Evolutionary conservation across 305 asterid species (phyloP).

Genomic region (Fraxinus sp.): DNA sequence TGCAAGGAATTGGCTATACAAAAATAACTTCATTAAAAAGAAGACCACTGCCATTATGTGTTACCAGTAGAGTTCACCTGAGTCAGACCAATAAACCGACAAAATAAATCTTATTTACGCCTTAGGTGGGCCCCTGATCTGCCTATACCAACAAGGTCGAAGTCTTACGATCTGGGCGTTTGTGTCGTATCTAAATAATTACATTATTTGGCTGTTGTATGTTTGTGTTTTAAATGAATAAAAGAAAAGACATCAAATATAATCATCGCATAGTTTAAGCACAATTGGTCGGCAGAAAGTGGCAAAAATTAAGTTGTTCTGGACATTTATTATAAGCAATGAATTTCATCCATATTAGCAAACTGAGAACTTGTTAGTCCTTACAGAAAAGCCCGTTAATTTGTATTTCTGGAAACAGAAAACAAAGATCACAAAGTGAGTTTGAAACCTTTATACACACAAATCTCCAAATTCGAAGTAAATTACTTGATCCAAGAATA

Average conservation of each 20-base stretch:
- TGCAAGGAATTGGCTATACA: not conserved
- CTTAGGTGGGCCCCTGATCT: no score
- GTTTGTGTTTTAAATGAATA: not conserved
- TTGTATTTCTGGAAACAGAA: not conserved
- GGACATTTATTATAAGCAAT: not conserved
- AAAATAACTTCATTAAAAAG: not conserved
- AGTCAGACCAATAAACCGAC: no score
- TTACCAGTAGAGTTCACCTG: not conserved
- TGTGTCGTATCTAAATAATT: not conserved
- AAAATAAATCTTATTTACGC: no score
- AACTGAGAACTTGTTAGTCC: slow-evolving; percentile 1
- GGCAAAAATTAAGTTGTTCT: not conserved
- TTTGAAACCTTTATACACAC: not conserved
- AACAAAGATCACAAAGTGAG: not conserved
- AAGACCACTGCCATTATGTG: not conserved
- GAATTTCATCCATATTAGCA: not conserved
- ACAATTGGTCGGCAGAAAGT: not conserved
- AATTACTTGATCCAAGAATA: not conserved
- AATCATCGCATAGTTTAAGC: not conserved
- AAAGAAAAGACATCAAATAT: not conserved
- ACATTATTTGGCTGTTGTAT: not conserved
- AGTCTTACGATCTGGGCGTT: not conserved
- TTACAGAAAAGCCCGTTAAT: not conserved
- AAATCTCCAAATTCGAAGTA: not conserved
- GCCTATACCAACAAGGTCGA: no score